These are phyloP conservation scores for Gastrodia elata DNA, from an alignment of 106 monocot species.

Conservation along the genomic window DNA sequence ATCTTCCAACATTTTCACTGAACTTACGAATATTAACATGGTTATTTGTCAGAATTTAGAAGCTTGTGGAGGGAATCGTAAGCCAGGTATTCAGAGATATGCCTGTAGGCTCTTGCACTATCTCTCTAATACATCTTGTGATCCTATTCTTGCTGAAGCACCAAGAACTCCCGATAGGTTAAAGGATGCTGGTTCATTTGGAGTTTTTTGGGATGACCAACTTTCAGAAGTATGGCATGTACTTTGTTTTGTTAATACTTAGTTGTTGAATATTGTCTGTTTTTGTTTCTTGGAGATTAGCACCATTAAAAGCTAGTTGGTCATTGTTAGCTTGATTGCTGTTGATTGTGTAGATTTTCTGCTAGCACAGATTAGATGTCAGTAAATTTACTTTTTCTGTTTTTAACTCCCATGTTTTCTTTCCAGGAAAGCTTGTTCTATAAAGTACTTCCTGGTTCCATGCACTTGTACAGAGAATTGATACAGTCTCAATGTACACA, in stretches of 20 bases:
- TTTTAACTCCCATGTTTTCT: neutral
- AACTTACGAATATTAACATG: neutral
- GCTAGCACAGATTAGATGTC: neutral
- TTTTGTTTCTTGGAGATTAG: neutral
- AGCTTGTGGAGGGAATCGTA: neutral
- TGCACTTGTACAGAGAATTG: constrained; percentile 77
- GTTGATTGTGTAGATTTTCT: neutral
- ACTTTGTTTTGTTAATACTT: neutral
- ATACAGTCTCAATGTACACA: constrained; percentile 40
- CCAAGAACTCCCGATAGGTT: constrained; percentile 71
- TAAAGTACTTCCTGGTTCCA: constrained; percentile 56
- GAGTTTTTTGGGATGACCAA: constrained; percentile 45
- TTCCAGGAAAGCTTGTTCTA: constrained; percentile 72
- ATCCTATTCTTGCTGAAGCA: constrained; percentile 44
- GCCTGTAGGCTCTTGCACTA: constrained; percentile 52
- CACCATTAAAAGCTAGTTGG: neutral
- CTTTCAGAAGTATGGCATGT: constrained; percentile 54
- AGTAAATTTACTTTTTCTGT: neutral
- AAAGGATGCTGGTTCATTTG: constrained; percentile 38
- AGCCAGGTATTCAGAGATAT: constrained; percentile 47
- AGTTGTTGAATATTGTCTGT: neutral
- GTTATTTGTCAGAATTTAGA: constrained; percentile 4
- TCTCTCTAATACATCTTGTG: constrained; percentile 14
- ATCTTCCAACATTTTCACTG: neutral
- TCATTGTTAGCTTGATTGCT: neutral